Conservation (phyloP, 441 rosid species). For the Erodium texanum region DNA sequence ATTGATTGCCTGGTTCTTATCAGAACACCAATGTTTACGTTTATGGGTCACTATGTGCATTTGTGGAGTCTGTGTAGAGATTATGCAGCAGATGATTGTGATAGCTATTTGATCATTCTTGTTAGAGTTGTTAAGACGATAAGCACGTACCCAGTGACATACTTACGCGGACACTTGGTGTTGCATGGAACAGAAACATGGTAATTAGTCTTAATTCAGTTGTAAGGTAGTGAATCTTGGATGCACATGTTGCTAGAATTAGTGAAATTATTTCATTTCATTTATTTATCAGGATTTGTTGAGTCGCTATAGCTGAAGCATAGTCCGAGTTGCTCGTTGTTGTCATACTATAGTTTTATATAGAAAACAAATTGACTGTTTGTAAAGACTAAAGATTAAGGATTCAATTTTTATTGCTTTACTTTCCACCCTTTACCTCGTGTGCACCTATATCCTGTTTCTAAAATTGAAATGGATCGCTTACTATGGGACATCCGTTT, state of each 20-base stretch:
- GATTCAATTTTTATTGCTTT: too few species aligned
- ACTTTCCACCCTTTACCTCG: too few species aligned
- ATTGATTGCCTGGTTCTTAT: not conserved
- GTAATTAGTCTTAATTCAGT: not conserved
- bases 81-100: not conserved
- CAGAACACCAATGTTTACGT: not conserved
- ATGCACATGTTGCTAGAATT: not conserved
- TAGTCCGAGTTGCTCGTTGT: too few species aligned
- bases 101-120: too few species aligned
- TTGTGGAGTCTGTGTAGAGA: not conserved
- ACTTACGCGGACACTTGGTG: not conserved
- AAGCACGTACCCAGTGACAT: too few species aligned
- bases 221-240: not conserved
- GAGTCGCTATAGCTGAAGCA: not conserved
- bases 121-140: too few species aligned
- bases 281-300: not conserved
- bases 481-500: not conserved
- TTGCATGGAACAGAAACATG: too few species aligned
- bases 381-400: too few species aligned
- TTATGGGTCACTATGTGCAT: not conserved
- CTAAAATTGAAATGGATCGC: not conserved
- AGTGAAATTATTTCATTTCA: not conserved
- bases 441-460: too few species aligned
- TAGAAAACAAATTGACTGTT: too few species aligned
- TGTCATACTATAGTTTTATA: too few species aligned